Percentiles rank a stretch among this genome's conserved stretches.
Evolutionary conservation across 2,329 filamentous ascomycete species (phyloP).

Genomic region (Sarocladium strictum): DNA sequence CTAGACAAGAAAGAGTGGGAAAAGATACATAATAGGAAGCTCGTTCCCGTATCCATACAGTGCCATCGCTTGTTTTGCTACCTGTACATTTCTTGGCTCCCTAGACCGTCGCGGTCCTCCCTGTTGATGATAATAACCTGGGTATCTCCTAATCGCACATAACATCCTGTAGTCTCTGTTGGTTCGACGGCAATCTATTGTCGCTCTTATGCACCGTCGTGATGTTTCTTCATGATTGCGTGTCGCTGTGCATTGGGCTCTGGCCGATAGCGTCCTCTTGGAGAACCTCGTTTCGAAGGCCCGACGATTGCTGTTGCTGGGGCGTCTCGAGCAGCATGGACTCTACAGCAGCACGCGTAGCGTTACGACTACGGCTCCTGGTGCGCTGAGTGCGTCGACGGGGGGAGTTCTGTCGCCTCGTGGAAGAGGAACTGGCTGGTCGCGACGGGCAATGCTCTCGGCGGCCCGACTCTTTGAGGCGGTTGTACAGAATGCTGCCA

Average conservation of each 20-base stretch:
- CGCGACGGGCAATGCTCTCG: conserved; percentile 38
- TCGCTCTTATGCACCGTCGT: no score
- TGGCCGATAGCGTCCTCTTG: conserved; percentile 13
- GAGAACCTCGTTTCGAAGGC: conserved; percentile 29
- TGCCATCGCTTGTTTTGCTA: background rate
- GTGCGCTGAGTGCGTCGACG: conserved; percentile 30
- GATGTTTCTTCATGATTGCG: background rate
- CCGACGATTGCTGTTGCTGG: conserved; percentile 15
- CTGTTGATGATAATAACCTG: background rate
- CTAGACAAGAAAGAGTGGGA: background rate
- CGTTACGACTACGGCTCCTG: conserved; percentile 29
- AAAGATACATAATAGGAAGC: background rate
- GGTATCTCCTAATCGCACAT: conserved; percentile 6
- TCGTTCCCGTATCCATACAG: background rate
- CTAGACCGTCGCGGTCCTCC: background rate
- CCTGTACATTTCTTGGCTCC: background rate
- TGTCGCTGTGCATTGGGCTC: background rate
- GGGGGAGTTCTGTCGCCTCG: conserved; percentile 19
- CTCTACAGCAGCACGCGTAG: background rate
- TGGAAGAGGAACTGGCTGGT: conserved; percentile 25
- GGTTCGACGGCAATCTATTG: no score
- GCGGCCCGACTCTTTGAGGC: conserved; percentile 32
- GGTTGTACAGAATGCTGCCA: conserved; percentile 34
- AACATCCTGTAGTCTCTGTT: no score
- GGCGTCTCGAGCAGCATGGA: conserved; percentile 15